A percentile compares a stretch with the other conserved stretches of the same genome.
Conservation (phyloP, 2,329 filamentous ascomycete species). For the Periglandula ipomoeae region DNA sequence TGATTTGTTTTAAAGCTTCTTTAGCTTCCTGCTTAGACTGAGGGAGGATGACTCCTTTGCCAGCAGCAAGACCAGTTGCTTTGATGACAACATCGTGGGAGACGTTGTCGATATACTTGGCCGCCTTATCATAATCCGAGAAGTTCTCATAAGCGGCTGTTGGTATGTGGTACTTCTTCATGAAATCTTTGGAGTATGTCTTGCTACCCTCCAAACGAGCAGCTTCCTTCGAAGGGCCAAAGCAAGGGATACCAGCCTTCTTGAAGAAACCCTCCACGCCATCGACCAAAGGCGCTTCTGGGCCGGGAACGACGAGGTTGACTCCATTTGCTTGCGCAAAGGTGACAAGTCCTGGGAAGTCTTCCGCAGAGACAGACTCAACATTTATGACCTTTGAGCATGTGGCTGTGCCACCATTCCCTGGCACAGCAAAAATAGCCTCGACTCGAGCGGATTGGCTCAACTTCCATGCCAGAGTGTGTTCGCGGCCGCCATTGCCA, state of each 20-base stretch:
- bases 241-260: constrained; percentile 63
- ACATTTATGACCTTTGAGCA: constrained; percentile 68
- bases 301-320: constrained; percentile 81
- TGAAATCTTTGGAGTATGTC: constrained; percentile 96
- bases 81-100: constrained; percentile 82
- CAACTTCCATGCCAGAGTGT: constrained; percentile 91
- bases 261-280: constrained; percentile 81
- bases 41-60: constrained; percentile 92
- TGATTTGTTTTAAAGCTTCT: constrained; percentile 75
- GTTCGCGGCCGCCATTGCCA: constrained; percentile 89
- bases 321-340: constrained; percentile 66
- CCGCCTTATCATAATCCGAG: constrained; percentile 61
- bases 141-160: constrained; percentile 92
- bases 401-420: constrained; percentile 77
- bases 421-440: constrained; percentile 61
- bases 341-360: constrained; percentile 68
- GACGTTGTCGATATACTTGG: constrained; percentile 63
- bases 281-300: constrained; percentile 87
- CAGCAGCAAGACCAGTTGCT: constrained; percentile 81
- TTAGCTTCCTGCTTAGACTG: constrained; percentile 74
- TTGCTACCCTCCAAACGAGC: constrained; percentile 94
- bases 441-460: constrained; percentile 72
- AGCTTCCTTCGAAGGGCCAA: constrained; percentile 77
- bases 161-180: constrained; percentile 82
- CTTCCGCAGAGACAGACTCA: constrained; percentile 56